Evolutionary conservation across 1,139 yeast species (phyloP), one percentile per base, ranked within the genome.

Genomic region (Suhomyces anneliseae): DNA sequence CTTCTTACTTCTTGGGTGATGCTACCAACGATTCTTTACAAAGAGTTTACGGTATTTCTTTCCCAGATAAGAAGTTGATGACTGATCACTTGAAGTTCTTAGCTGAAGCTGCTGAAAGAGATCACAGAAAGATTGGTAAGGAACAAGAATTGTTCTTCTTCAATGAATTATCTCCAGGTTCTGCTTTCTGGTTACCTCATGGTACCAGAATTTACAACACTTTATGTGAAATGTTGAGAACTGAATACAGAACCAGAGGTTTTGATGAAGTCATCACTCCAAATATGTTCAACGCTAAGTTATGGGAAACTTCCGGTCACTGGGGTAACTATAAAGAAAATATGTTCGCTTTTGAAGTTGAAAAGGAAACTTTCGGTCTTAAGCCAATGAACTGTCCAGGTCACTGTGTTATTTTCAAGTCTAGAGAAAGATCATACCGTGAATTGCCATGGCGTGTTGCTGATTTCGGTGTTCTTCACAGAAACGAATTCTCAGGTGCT

Each of bases 341-440:
- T 67, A 93, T 93, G 98, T 93, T 93, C 65, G 76, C 93, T n/a
- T 88, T 90, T 61, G 97, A 90, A 45, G 96, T 90, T 51, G 97
- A 92, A 72, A 90, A 90, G 78, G 97, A 90, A 66, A 68, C 72
- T 2, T 89, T 76, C 62, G 97, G 96, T 51, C 81, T 93, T 55
- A 93, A 93, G 68, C 98, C 99, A 57, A 93, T 93, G 99, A 93
- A 93, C 74, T 92, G 98, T 74, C 99, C 99, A 15, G 98, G 98
- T 43, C 99, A 93, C 70, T 92, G 98, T 76, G 68, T 93, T 54
- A 79, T 93, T 64, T 93, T 88, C 75, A 85, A 86, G 62, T 72
- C 90, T 45, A 83, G 93, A 65, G 96, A 89, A 65, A 84, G 97
- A 68, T 88, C 97, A 2, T 90, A 90, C 72, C 82, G 96, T 62